Base-by-base conservation (phyloP, 768 basidiomycete genomes). In the Auriscalpium microsporum region DNA sequence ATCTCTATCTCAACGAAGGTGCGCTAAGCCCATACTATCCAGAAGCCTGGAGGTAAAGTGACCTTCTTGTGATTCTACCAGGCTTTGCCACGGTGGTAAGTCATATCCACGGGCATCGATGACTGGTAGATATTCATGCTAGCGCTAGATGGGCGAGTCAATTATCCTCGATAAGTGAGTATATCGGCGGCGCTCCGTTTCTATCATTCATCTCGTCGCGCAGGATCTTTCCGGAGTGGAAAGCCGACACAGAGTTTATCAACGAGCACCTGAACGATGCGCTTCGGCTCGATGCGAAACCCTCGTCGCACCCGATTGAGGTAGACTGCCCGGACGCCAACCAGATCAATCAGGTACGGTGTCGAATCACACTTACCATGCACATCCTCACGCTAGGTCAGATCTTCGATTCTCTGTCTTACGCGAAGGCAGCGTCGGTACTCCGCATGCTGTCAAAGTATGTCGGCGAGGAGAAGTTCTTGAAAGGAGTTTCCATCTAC, bases 231-330 rank as follows among this genome's bases (percentile, higher is more conserved):
- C 91, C 90, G 8, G 90, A 93, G 64, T 95, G 91, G 92, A 86
- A 84, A 61, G 82, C 87, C 45, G 78, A 89, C 64, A 80, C 86
- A 3, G 77, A 79, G 52, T 97, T 97, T 72, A 85, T 96, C 59
- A 82, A 82, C 17, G 72, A 74, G 14, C 83, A 91, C 66, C 74
- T 94, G 44, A 80, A 82, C 54, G 72, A 76, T n/a, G 94, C 94
- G 13, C 78, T 97, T 28, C 70, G 73, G 36, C 78, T 95, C 48
- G 95, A 98, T 65, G 80, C 91, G 2, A 90, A 91, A 64, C 71
- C 83, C 9, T 91, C 90, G 17, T 92, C 90, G 10, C 94, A 98
- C 68, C 89, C 95, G 1, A 88, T 98, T 62, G 91, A 97, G 68
- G 90, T 95, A 23, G 84, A 87, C 13, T 91, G 88, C 65, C 87